A percentile compares a stretch with the other conserved stretches of the same genome.
phyloP scores from a whole-genome alignment of 805 yeast genomes.

The Candida montana region DNA sequence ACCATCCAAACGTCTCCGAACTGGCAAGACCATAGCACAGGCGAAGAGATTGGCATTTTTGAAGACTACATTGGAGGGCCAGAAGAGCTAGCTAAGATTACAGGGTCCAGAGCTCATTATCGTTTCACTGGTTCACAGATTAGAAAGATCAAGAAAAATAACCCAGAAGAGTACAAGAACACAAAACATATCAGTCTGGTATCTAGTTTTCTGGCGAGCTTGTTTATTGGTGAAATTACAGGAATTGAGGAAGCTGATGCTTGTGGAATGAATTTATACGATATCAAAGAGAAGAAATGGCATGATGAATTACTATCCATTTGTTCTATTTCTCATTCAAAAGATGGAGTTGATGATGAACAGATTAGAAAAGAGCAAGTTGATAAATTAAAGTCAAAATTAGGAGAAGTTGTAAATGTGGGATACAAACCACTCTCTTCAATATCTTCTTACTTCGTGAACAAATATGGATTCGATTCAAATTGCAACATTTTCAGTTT shows the following conservation, averaged over 20 bases:
- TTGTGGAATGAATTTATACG: constrained; percentile 90
- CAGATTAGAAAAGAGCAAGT: constrained; percentile 7
- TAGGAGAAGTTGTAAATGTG: constrained; percentile 49
- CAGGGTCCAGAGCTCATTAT: constrained; percentile 87
- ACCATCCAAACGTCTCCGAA: constrained; percentile 70
- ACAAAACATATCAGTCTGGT: constrained; percentile 68
- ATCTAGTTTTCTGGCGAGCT: constrained; percentile 70
- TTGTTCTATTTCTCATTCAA: constrained; percentile 28
- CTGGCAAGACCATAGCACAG: constrained; percentile 94
- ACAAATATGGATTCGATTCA: constrained; percentile 56
- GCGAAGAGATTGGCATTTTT: constrained; percentile 55
- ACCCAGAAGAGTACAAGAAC: constrained; percentile 45
- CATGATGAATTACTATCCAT: constrained; percentile 49
- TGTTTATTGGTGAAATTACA: constrained; percentile 60
- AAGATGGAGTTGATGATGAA: constrained; percentile 19
- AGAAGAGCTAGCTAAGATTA: constrained; percentile 50
- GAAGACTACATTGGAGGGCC: constrained; percentile 61
- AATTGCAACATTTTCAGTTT: constrained; percentile 65
- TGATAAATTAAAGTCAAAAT: constrained; percentile 39
- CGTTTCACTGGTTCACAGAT: constrained; percentile 93
- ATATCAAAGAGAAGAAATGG: constrained; percentile 52
- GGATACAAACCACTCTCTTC: constrained; percentile 44
- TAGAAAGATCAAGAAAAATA: constrained; percentile 54
- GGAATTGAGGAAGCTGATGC: constrained; percentile 80
- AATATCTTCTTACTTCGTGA: constrained; percentile 55